phyloP scores from a whole-genome alignment of 31 red algal genomes.

The Endocladia muricata region DNA sequence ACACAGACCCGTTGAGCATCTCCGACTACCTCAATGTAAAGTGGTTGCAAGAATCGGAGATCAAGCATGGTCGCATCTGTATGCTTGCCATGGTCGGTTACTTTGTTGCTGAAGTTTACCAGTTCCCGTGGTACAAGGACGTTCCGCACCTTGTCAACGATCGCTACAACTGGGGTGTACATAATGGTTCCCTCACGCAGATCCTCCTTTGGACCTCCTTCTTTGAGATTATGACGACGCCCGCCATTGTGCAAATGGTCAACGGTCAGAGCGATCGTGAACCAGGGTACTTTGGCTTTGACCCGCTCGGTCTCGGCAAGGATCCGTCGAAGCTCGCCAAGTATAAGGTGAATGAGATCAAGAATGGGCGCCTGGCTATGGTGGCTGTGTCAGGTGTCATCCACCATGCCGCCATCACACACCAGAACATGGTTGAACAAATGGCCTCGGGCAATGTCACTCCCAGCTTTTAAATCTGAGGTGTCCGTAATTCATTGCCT shows the following conservation, averaged over 20 bases:
- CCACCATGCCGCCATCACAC: conserved; percentile 62
- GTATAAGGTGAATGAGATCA: conserved; percentile 80
- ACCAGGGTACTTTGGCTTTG: conserved; percentile 84
- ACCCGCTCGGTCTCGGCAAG: conserved; percentile 80
- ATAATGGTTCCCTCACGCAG: conserved; percentile 70
- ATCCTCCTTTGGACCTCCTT: conserved; percentile 70
- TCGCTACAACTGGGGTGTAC: conserved; percentile 76
- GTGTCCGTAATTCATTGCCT: too few species aligned
- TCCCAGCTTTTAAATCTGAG: conserved; percentile 54
- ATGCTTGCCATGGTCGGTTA: conserved; percentile 86
- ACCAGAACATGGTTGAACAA: conserved; percentile 76
- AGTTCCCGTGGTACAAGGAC: conserved; percentile 80
- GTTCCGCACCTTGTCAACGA: conserved; percentile 64
- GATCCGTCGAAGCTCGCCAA: conserved; percentile 61
- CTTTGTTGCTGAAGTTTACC: conserved; percentile 75
- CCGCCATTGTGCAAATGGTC: conserved; percentile 86
- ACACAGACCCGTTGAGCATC: conserved; percentile 75
- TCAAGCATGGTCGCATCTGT: conserved; percentile 88
- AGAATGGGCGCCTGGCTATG: conserved; percentile 94
- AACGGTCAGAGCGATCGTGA: conserved; percentile 64
- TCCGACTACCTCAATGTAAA: conserved; percentile 67
- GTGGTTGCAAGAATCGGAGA: conserved; percentile 81
- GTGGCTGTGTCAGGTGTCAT: conserved; percentile 80
- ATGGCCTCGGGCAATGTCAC: conserved; percentile 66
- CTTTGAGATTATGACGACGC: conserved; percentile 83